A percentile compares a stretch with the other conserved stretches of the same genome.
These are phyloP conservation scores for Chenopodium formosanum DNA, from an alignment of 148 eudicot genomes.

Conservation along the genomic window DNA sequence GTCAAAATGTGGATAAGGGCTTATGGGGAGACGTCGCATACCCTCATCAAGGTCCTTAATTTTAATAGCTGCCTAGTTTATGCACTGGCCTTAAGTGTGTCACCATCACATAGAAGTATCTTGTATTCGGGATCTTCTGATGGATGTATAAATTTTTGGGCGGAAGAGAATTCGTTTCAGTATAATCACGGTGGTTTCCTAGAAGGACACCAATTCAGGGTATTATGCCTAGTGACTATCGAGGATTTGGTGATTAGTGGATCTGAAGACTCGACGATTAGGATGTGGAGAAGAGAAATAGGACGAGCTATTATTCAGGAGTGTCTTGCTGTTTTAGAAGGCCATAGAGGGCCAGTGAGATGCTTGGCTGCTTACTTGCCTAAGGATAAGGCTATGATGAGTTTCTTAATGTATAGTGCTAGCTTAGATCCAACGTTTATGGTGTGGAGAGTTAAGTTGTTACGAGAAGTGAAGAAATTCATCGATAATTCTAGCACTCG, in stretches of 20 bases:
- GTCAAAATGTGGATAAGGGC: constrained; percentile 65
- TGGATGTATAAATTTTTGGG: constrained; percentile 64
- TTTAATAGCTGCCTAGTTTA: constrained; percentile 54
- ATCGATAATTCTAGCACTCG: constrained; percentile 16
- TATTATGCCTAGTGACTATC: constrained; percentile 45
- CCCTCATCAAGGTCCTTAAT: constrained; percentile 54
- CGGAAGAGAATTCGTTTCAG: constrained; percentile 46
- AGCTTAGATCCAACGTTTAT: constrained; percentile 59
- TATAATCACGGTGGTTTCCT: constrained; percentile 58
- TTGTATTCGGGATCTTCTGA: constrained; percentile 67
- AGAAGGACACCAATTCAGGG: constrained; percentile 51
- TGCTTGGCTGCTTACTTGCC: constrained; percentile 48
- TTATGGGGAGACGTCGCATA: constrained; percentile 50
- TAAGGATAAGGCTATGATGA: constrained; percentile 27
- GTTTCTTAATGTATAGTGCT: constrained; percentile 51
- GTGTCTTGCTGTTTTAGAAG: constrained; percentile 57
- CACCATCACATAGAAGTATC: constrained; percentile 26
- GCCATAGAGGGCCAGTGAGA: constrained; percentile 64
- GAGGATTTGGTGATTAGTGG: constrained; percentile 55
- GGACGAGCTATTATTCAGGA: constrained; percentile 45
- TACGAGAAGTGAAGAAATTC: constrained; percentile 16
- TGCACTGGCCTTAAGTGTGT: constrained; percentile 45
- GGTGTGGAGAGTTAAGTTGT: constrained; percentile 60
- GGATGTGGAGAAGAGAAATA: constrained; percentile 59
- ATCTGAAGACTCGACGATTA: constrained; percentile 59